A percentile compares a stretch with the other conserved stretches of the same genome.
phyloP scores from a whole-genome alignment of 306 rosid genomes.

The Ceratonia siliqua region DNA sequence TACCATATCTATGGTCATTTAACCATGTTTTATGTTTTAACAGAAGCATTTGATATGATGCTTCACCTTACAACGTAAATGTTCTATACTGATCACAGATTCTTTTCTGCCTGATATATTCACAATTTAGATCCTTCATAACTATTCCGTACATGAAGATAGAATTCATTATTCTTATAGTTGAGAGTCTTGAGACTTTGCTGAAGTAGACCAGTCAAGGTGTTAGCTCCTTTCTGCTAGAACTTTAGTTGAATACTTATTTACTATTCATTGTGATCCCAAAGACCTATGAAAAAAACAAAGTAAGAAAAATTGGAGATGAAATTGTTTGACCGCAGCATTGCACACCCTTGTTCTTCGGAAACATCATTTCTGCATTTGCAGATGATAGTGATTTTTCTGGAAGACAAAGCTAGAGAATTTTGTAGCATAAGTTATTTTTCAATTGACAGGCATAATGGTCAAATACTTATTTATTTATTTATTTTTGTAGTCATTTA shows the following conservation, averaged over 20 bases:
- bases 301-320: not conserved
- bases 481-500: not conserved
- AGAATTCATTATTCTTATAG: constrained; percentile 11
- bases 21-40: not conserved
- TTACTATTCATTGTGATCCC: not conserved
- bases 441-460: not conserved
- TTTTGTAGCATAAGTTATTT: not conserved
- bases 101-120: not conserved
- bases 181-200: constrained; percentile 18
- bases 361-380: constrained; percentile 15
- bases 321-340: constrained; percentile 12
- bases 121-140: not conserved
- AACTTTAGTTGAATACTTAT: not conserved
- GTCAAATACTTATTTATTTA: not conserved
- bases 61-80: constrained; percentile 22
- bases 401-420: not conserved
- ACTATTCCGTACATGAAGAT: not conserved
- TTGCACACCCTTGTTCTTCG: constrained; percentile 7
- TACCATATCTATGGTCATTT: constrained; percentile 9
- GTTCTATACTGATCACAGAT: not conserved
- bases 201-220: constrained; percentile 23
- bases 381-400: constrained; percentile 1
- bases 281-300: constrained; percentile 2
- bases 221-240: not conserved
- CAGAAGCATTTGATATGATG: constrained; percentile 21